Evolutionary conservation across 768 basidiomycete genomes (phyloP).

Genomic region (Boletus patriciae): DNA sequence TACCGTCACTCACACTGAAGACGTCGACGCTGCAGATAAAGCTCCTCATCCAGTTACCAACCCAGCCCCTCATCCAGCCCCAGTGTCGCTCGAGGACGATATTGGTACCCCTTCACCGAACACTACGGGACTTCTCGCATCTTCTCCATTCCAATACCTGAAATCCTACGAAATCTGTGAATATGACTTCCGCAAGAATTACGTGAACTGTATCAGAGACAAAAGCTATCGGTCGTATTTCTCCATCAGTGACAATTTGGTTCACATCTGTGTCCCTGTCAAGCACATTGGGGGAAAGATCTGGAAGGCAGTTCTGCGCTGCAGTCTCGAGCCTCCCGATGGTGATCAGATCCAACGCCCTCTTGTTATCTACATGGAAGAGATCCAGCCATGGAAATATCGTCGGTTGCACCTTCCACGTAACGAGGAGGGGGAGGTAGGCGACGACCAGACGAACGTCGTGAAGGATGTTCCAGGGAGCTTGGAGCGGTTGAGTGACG

Average conservation of each 20-base stretch:
- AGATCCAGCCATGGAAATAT: conserved; percentile 11
- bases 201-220: conserved; percentile 15
- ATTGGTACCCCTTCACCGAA: not conserved
- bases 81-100: not conserved
- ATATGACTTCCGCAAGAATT: conserved; percentile 18
- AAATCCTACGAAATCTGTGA: conserved; percentile 25
- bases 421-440: not conserved
- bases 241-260: conserved; percentile 17
- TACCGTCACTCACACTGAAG: conserved; percentile 1
- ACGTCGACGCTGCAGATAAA: conserved; percentile 3
- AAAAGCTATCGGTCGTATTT: conserved; percentile 17
- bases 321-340: conserved; percentile 20
- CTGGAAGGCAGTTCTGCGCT: conserved; percentile 26
- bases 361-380: conserved; percentile 25
- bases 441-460: not conserved
- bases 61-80: not conserved
- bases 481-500: conserved; percentile 19
- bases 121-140: conserved; percentile 25
- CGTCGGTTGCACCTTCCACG: conserved; percentile 13
- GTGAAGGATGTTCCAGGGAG: conserved; percentile 13
- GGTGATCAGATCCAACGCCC: conserved; percentile 15
- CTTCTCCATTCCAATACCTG: conserved; percentile 22
- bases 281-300: conserved; percentile 13
- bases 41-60: not conserved
- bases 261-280: conserved; percentile 23